Evolutionary conservation across 495 filamentous ascomycete species (phyloP).

Genomic region (Neurospora sp.): DNA sequence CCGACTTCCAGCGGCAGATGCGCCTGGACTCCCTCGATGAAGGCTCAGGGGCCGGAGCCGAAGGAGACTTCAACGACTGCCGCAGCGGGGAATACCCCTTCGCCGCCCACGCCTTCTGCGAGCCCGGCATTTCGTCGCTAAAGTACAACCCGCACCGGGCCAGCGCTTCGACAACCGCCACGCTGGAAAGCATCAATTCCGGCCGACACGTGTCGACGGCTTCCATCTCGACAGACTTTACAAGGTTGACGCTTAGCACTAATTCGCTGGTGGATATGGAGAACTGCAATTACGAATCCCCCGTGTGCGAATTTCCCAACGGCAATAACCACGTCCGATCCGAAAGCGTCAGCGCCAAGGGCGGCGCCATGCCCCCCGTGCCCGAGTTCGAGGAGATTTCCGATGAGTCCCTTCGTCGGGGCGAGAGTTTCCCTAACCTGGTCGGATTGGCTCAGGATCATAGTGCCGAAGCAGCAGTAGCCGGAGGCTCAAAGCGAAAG

Average conservation of each 20-base stretch:
- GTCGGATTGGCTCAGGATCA: conserved; percentile 7
- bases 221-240: conserved; percentile 32
- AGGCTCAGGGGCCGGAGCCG: conserved; percentile 19
- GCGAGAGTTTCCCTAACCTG: conserved; percentile 18
- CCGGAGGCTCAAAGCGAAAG: conserved; percentile 13
- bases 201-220: conserved; percentile 32
- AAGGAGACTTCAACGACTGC: conserved; percentile 15
- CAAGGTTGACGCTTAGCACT: conserved; percentile 34
- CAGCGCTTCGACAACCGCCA: conserved; percentile 36
- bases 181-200: conserved; percentile 17
- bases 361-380: conserved; percentile 17
- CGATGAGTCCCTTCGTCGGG: conserved; percentile 1
- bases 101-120: conserved; percentile 22
- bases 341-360: conserved; percentile 11
- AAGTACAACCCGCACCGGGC: conserved; percentile 18
- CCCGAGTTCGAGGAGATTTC: conserved; percentile 18
- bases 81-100: conserved; percentile 15
- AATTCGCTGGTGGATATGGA: conserved; percentile 26
- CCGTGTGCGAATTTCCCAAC: background rate
- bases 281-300: background rate
- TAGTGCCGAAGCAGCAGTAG: background rate
- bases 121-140: conserved; percentile 15
- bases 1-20: conserved; percentile 39
- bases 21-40: background rate
- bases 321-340: conserved; percentile 2